These are phyloP conservation scores for Chionographis japonica DNA, from an alignment of 106 monocot genomes.

Conservation along the genomic window DNA sequence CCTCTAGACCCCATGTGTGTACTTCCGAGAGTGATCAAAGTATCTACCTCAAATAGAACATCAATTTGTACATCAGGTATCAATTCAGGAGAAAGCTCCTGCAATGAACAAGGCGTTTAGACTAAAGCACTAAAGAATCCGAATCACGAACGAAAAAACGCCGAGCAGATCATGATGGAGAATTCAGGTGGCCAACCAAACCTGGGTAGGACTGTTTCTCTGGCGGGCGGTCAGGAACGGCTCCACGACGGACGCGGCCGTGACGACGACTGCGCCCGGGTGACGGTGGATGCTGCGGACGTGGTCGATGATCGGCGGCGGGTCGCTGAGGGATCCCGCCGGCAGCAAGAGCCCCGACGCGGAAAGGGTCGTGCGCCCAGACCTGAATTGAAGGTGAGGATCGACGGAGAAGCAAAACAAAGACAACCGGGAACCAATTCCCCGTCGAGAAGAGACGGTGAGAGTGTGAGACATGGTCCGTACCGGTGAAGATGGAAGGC, in stretches of 20 bases:
- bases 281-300: conserved; percentile 19
- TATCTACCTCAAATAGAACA: conserved; percentile 60
- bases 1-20: neutral
- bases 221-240: conserved; percentile 66
- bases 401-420: neutral
- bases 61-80: conserved; percentile 54
- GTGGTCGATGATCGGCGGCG: conserved; percentile 21
- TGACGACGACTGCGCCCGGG: conserved; percentile 52
- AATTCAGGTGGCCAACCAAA: neutral
- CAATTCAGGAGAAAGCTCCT: conserved; percentile 41
- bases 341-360: conserved; percentile 74
- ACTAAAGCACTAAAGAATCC: neutral
- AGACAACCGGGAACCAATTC: neutral
- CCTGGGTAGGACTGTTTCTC: conserved; percentile 43
- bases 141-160: neutral
- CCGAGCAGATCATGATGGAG: neutral
- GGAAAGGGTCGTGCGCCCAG: conserved; percentile 71
- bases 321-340: conserved; percentile 26
- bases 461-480: neutral
- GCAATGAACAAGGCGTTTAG: conserved; percentile 5
- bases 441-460: neutral
- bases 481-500: conserved; percentile 88
- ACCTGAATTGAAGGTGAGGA: conserved; percentile 32
- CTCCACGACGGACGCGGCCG: conserved; percentile 62
- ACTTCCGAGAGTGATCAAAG: neutral